Evolutionary conservation across 805 yeast species (phyloP).

Genomic region (Lachancea thermotolerans): DNA sequence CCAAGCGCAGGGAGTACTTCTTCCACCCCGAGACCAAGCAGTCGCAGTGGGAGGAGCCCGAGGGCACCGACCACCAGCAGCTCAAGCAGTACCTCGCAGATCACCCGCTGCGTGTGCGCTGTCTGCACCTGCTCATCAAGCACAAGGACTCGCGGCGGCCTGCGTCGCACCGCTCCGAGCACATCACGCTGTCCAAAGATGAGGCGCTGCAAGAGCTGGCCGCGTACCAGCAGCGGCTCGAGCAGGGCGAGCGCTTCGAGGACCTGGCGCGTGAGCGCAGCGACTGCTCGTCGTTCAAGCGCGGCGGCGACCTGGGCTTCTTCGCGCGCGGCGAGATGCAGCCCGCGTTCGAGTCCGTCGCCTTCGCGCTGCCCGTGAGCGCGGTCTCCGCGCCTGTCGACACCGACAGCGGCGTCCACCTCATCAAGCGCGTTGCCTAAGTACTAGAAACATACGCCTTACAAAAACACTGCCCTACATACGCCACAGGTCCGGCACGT

Average conservation of each 20-base stretch:
- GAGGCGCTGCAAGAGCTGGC: conserved; percentile 67
- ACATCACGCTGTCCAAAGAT: conserved; percentile 72
- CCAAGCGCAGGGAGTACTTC: conserved; percentile 80
- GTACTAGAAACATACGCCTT: conserved; percentile 7
- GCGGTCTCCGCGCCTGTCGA: conserved; percentile 80
- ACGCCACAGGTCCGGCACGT: conserved; percentile 40
- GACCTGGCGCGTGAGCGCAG: conserved; percentile 77
- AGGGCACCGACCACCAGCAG: conserved; percentile 60
- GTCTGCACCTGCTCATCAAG: conserved; percentile 76
- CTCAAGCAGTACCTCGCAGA: conserved; percentile 51
- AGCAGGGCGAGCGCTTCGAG: conserved; percentile 59
- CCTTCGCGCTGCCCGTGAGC: conserved; percentile 75
- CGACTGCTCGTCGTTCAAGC: conserved; percentile 80
- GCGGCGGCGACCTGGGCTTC: conserved; percentile 88
- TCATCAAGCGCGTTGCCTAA: conserved; percentile 78
- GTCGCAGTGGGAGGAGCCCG: conserved; percentile 89
- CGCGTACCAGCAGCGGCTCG: conserved; percentile 50
- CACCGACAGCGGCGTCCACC: conserved; percentile 84
- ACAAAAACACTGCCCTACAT: conserved; percentile 10
- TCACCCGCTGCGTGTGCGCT: conserved; percentile 65
- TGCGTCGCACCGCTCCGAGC: conserved; percentile 77
- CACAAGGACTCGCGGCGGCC: conserved; percentile 84
- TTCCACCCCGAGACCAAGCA: conserved; percentile 61
- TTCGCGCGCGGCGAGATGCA: conserved; percentile 94
- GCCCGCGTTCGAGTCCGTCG: conserved; percentile 84